These are phyloP conservation scores for Brassica incana DNA, from an alignment of 345 rosid species.

Conservation along the genomic window DNA sequence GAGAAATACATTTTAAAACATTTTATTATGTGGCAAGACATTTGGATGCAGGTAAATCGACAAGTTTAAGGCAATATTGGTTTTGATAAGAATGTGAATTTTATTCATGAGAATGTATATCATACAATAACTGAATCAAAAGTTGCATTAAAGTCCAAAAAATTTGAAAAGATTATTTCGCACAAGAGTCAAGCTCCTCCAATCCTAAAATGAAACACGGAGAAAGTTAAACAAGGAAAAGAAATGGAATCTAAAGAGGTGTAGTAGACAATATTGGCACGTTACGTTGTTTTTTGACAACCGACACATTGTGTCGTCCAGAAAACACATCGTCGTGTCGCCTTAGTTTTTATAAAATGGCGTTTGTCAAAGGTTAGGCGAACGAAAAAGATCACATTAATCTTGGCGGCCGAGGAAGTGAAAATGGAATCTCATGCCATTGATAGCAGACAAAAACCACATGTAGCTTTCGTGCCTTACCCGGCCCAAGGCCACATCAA, in stretches of 20 bases:
- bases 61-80: background rate
- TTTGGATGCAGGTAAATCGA: background rate
- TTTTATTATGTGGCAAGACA: too few relatives aligned
- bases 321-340: background rate
- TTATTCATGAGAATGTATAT: background rate
- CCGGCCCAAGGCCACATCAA: slow-evolving; percentile 25
- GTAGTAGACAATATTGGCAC: background rate
- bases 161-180: background rate
- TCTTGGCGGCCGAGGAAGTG: background rate
- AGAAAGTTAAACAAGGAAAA: background rate
- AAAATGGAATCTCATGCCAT: background rate
- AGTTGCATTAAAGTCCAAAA: background rate
- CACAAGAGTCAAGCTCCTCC: background rate
- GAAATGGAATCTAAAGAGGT: background rate
- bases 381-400: background rate
- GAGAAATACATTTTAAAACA: too few relatives aligned
- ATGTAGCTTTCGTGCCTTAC: slow-evolving; percentile 13
- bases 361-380: background rate
- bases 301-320: background rate
- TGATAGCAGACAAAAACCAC: slow-evolving; percentile 2
- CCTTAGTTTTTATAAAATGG: background rate
- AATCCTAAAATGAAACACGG: background rate
- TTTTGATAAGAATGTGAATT: background rate
- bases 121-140: background rate
- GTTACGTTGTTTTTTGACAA: background rate